Conservation (phyloP, 2,329 filamentous ascomycete genomes). For the Pseudogymnoascus sp. region DNA sequence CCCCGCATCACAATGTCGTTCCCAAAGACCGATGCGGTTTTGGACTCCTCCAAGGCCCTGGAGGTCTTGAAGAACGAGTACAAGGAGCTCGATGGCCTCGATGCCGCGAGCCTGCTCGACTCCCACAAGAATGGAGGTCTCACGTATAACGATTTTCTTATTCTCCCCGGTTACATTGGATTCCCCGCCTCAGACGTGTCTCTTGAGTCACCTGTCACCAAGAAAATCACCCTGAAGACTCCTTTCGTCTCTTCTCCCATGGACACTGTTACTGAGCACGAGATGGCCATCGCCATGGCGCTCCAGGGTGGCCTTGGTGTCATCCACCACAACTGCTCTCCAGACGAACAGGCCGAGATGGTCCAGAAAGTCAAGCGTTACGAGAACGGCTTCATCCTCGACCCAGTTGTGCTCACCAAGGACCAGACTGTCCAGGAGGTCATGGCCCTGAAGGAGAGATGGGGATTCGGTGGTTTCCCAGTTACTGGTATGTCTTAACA, state of each 20-base stretch:
- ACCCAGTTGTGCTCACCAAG: constrained; percentile 85
- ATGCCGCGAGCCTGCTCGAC: constrained; percentile 79
- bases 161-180: constrained; percentile 95
- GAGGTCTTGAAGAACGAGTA: constrained; percentile 73
- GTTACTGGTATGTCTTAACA: constrained; percentile 74
- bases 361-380: constrained; percentile 98
- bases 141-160: constrained; percentile 97
- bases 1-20: constrained; percentile 41
- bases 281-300: constrained; percentile 98
- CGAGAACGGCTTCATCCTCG: constrained; percentile 97
- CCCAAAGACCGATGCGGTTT: constrained; percentile 7
- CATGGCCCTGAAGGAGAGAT: constrained; percentile 88
- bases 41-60: constrained; percentile 65
- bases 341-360: constrained; percentile 96
- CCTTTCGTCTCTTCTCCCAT: constrained; percentile 97
- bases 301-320: constrained; percentile 83
- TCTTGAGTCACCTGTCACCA: constrained; percentile 88
- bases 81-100: constrained; percentile 72
- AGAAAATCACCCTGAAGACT: constrained; percentile 91
- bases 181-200: constrained; percentile 85
- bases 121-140: constrained; percentile 86
- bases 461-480: constrained; percentile 97
- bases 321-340: constrained; percentile 99
- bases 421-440: constrained; percentile 85
- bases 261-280: constrained; percentile 98